A percentile compares a stretch with the other conserved stretches of the same genome.
These are phyloP conservation scores for Brassica carinata DNA, from an alignment of 345 rosid species.

Conservation along the genomic window DNA sequence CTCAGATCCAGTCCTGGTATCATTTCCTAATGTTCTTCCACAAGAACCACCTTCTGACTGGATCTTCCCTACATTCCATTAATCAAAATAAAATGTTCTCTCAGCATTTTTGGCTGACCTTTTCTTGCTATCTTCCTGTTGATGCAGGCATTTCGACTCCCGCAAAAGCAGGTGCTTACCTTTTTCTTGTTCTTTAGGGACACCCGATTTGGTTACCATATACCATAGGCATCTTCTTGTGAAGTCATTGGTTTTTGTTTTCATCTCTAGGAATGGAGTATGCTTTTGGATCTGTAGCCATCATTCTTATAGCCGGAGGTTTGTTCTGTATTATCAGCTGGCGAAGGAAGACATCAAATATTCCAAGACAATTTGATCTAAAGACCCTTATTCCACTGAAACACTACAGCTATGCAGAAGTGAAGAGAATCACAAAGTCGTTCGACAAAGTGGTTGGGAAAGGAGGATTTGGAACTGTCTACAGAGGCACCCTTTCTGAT, in stretches of 20 bases:
- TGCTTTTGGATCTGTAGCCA: background rate
- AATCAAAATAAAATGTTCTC: background rate
- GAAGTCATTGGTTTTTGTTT: background rate
- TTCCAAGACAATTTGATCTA: background rate
- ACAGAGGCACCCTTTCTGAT: slow-evolving; percentile 32
- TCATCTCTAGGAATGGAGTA: slow-evolving; percentile 4
- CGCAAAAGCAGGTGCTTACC: slow-evolving; percentile 9
- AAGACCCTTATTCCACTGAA: slow-evolving; percentile 30
- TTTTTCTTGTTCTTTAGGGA: background rate
- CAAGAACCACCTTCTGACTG: background rate
- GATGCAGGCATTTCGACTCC: background rate
- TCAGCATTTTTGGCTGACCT: background rate
- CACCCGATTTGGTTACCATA: background rate
- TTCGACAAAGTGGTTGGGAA: slow-evolving; percentile 29
- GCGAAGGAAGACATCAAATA: background rate
- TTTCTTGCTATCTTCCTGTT: background rate
- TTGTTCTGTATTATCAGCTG: background rate
- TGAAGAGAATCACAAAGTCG: slow-evolving; percentile 38
- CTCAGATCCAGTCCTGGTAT: no score
- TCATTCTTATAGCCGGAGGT: background rate
- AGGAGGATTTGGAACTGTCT: slow-evolving; percentile 39
- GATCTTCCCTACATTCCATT: background rate
- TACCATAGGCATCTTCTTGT: background rate
- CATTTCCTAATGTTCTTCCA: background rate
- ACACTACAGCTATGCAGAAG: slow-evolving; percentile 24